Percentiles rank a stretch among this genome's conserved stretches.
These are phyloP conservation scores for Candida tetrigidarum DNA, from an alignment of 1,139 yeast genomes.

Conservation along the genomic window DNA sequence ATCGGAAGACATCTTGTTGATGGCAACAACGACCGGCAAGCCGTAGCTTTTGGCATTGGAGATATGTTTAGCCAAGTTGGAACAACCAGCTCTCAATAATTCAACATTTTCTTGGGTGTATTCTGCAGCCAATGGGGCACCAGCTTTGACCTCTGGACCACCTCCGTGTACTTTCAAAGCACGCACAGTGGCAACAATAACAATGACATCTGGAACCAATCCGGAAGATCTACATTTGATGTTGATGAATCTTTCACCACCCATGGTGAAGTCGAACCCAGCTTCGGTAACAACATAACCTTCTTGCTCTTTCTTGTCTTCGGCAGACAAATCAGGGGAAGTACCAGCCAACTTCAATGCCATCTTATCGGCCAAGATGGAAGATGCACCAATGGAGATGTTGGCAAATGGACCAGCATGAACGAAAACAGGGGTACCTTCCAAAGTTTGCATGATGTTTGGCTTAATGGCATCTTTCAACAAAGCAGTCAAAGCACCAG, in stretches of 20 bases:
- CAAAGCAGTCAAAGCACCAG: constrained; percentile 95
- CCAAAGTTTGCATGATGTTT: constrained; percentile 96
- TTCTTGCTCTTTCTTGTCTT: constrained; percentile 61
- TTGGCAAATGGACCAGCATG: constrained; percentile 99
- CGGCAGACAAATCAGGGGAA: constrained; percentile 48
- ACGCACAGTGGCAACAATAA: constrained; percentile 96
- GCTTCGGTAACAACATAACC: constrained; percentile 98
- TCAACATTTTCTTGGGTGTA: constrained; percentile 88
- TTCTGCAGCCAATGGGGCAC: constrained; percentile 85
- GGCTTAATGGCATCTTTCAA: constrained; percentile 98
- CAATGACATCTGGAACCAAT: constrained; percentile 87
- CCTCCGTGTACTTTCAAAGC: constrained; percentile 99
- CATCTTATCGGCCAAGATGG: constrained; percentile 93
- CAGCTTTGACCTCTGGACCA: constrained; percentile 97
- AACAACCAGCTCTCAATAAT: constrained; percentile 80
- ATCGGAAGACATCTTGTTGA: constrained; percentile 89
- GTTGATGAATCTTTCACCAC: constrained; percentile 97
- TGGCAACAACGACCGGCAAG: constrained; percentile 94
- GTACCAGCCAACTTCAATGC: constrained; percentile 93
- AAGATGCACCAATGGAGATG: constrained; percentile 95
- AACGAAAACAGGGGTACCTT: constrained; percentile 97
- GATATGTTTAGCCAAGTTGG: constrained; percentile 92
- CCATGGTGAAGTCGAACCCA: constrained; percentile 99
- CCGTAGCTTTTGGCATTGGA: constrained; percentile 85
- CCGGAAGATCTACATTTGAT: constrained; percentile 97